These are phyloP conservation scores for Incumbomyces delicatus DNA, from an alignment of 2,329 filamentous ascomycete genomes.

Conservation along the genomic window DNA sequence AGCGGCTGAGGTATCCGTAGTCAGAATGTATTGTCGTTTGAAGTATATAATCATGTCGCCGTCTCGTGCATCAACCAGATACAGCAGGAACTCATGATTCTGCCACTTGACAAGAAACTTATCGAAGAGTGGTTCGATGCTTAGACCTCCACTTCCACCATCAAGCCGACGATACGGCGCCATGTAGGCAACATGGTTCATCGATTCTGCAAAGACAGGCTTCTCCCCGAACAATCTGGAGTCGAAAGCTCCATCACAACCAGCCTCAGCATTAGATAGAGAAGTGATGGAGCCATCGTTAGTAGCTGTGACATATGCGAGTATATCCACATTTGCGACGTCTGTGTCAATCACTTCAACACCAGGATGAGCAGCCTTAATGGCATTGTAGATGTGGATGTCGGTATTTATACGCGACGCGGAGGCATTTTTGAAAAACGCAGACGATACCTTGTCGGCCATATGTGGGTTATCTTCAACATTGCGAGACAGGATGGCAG, in stretches of 20 bases:
- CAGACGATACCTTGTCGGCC: slow-evolving; percentile 1
- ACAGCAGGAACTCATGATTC: slow-evolving; percentile 16
- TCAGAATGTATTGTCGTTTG: slow-evolving; percentile 19
- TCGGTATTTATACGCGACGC: slow-evolving; percentile 18
- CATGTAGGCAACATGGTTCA: slow-evolving; percentile 17
- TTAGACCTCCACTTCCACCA: slow-evolving; percentile 14
- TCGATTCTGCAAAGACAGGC: neutral
- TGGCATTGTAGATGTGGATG: slow-evolving; percentile 11
- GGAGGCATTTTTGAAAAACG: slow-evolving; percentile 15
- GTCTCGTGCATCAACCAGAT: slow-evolving; percentile 19
- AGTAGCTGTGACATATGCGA: slow-evolving; percentile 31
- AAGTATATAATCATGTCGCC: slow-evolving; percentile 8
- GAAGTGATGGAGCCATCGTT: slow-evolving; percentile 28
- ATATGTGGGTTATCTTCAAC: neutral
- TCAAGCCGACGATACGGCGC: slow-evolving; percentile 16
- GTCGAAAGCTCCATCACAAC: slow-evolving; percentile 10
- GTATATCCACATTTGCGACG: slow-evolving; percentile 27
- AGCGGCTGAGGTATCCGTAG: slow-evolving; percentile 6
- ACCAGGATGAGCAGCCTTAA: slow-evolving; percentile 13
- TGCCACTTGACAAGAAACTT: slow-evolving; percentile 16
- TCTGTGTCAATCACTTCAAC: slow-evolving; percentile 25
- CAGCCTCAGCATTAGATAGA: slow-evolving; percentile 31
- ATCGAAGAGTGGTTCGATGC: slow-evolving; percentile 14
- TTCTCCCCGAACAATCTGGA: slow-evolving; percentile 16
- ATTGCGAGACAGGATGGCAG: neutral